Percentiles rank a stretch among this genome's conserved stretches.
Conservation (phyloP, 2,329 filamentous ascomycete species). For the Dichotomopilus funicola region DNA sequence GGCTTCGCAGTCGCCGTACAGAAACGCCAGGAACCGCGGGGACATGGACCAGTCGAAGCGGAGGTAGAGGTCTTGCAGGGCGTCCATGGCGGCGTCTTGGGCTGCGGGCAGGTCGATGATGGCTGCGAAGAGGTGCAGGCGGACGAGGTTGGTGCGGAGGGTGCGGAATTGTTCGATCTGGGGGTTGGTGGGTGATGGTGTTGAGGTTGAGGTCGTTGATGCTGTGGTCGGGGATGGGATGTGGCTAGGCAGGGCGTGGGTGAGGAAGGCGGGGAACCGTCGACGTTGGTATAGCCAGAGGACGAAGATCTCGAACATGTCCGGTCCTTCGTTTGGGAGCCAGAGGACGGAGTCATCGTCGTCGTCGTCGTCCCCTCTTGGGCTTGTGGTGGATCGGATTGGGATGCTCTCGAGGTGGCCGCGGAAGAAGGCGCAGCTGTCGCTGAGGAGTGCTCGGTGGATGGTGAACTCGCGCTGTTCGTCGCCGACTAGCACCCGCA, state of each 20-base stretch:
- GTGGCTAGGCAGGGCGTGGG: slow-evolving; percentile 20
- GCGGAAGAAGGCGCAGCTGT: slow-evolving; percentile 43
- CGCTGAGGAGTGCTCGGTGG: slow-evolving; percentile 37
- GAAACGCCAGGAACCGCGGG: slow-evolving; percentile 42
- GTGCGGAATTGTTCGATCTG: slow-evolving; percentile 15
- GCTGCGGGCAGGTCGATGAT: slow-evolving; percentile 42
- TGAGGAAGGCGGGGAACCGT: slow-evolving; percentile 37
- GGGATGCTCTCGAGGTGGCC: slow-evolving; percentile 36
- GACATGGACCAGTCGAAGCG: slow-evolving; percentile 53
- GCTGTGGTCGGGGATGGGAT: background rate
- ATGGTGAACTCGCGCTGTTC: slow-evolving; percentile 28
- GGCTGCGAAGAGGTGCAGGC: slow-evolving; percentile 52
- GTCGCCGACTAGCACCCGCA: slow-evolving; percentile 29
- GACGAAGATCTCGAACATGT: slow-evolving; percentile 49
- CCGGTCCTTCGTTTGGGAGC: slow-evolving; percentile 41
- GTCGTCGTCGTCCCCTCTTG: slow-evolving; percentile 11
- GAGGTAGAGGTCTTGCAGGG: slow-evolving; percentile 53
- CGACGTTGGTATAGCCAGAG: slow-evolving; percentile 44
- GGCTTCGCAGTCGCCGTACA: slow-evolving; percentile 49
- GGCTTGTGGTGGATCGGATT: slow-evolving; percentile 12
- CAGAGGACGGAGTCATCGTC: slow-evolving; percentile 26
- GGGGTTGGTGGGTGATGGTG: too few relatives aligned
- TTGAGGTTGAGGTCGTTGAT: too few relatives aligned
- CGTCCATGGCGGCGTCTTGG: slow-evolving; percentile 53
- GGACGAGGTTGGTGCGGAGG: slow-evolving; percentile 51